Evolutionary conservation across 1,284 basidiomycete species (phyloP), one percentile per base, ranked within the genome.

Genomic region (Ustanciosporium gigantosporum): DNA sequence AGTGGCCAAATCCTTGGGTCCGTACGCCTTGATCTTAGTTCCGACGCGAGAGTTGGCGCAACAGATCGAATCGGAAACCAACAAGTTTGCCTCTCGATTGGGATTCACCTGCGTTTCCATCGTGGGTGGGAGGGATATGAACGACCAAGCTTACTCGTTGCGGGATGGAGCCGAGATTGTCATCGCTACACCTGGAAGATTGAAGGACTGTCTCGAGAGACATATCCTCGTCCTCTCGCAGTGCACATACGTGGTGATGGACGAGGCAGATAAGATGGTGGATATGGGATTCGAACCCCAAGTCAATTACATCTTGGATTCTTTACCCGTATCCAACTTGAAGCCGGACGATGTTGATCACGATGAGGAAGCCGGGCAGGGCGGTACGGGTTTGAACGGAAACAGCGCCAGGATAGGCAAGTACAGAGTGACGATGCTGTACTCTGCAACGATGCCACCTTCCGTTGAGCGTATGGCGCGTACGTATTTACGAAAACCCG

Each of bases 191-290:
- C 95, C 95, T 2, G 94, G 94, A 80, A 89, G 94, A 79, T 83
- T 99, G 36, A 94, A 95, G 80, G 95, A 98, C 79, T 90, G 96
- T 61, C 87, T 98, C 55, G 94, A 98, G 80, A 86, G 92, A 37
- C 91, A 90, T 77, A 90, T 97, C 38, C 83, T 98, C 25, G 93
- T 98, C 27, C 84, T 99, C 40, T 88, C 88, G 4, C 94, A 98
- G 80, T 97, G 94, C 79, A 90, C 90, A 1, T 98, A 97, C 76
- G 87, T 98, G 42, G 93, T 98, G 60, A 94, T 98, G 91, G 95
- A 98, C 79, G 94, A 99, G 82, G 95, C 95, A 16, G 94, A 99
- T 79, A 86, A 93, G 46, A 97, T 98, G 94, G 91, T 98, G 48
- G 88, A 95, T 74, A 86, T 98, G 24, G 95, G 95, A 9, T 98